phyloP scores from a whole-genome alignment of 306 rosid species.

The Sechiopsis laciniata region DNA sequence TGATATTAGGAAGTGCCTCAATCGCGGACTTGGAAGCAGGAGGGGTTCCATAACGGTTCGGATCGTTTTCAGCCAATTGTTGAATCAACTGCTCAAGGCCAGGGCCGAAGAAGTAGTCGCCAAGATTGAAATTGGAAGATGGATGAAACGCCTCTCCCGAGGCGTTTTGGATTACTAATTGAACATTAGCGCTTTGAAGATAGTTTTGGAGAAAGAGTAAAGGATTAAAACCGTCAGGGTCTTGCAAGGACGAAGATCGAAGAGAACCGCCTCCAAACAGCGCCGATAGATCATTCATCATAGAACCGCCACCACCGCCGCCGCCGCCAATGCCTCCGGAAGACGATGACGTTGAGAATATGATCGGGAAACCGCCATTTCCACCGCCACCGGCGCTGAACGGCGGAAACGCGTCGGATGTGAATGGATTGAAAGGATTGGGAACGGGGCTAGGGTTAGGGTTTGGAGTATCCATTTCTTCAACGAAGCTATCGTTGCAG shows the following conservation, averaged over 20 bases:
- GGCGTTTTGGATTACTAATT: slow-evolving; percentile 53
- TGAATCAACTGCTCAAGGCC: slow-evolving; percentile 95
- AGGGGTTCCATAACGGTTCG: slow-evolving; percentile 78
- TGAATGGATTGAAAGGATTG: slow-evolving; percentile 40
- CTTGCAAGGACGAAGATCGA: slow-evolving; percentile 40
- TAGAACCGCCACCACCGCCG: slow-evolving; percentile 18
- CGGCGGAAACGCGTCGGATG: slow-evolving; percentile 31
- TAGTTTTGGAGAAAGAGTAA: slow-evolving; percentile 62
- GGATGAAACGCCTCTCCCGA: slow-evolving; percentile 52
- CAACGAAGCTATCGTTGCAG: slow-evolving; percentile 60
- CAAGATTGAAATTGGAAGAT: slow-evolving; percentile 50
- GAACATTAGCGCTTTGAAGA: slow-evolving; percentile 65
- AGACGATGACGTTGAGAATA: slow-evolving; percentile 34
- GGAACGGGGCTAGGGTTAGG: slow-evolving; percentile 37
- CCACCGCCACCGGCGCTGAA: slow-evolving; percentile 28
- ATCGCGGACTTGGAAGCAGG: slow-evolving; percentile 69
- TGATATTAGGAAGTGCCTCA: slow-evolving; percentile 47
- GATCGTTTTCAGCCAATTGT: slow-evolving; percentile 89
- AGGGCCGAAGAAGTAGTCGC: slow-evolving; percentile 87
- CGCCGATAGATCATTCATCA: slow-evolving; percentile 50
- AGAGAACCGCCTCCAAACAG: slow-evolving; percentile 41
- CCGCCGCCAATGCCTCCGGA: slow-evolving; percentile 18
- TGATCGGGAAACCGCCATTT: slow-evolving; percentile 32
- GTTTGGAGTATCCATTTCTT: slow-evolving; percentile 55
- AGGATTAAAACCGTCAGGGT: slow-evolving; percentile 59